Evolutionary conservation across 1,284 basidiomycete species (phyloP).

Genomic region (Apiotrichum akiyoshidainum): DNA sequence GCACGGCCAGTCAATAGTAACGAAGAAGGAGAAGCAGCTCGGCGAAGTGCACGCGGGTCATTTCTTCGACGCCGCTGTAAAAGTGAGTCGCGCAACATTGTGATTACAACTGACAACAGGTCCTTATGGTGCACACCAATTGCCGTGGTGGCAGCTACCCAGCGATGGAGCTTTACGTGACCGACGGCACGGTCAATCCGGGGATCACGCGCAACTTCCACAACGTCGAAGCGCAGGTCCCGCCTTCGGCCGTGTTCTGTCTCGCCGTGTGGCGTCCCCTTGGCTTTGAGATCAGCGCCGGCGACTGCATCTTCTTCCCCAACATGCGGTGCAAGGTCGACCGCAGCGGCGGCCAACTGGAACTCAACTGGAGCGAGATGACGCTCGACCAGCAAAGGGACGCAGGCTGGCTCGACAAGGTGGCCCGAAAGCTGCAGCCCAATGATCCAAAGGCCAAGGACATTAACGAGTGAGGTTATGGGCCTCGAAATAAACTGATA

Average conservation of each 20-base stretch:
- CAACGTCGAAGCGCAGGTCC: conserved; percentile 7
- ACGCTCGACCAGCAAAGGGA: conserved; percentile 24
- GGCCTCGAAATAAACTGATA: neutral
- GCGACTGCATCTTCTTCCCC: conserved; percentile 6
- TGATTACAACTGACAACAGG: conserved; percentile 14
- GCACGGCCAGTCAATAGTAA: no score
- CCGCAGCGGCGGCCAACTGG: conserved; percentile 20
- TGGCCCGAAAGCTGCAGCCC: conserved; percentile 7
- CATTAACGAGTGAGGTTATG: conserved; percentile 32
- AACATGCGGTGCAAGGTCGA: conserved; percentile 31
- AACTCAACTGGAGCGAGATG: conserved; percentile 36
- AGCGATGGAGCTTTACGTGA: conserved; percentile 33
- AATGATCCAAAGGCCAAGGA: conserved; percentile 22
- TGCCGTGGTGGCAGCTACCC: conserved; percentile 6
- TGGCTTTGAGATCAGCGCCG: no score
- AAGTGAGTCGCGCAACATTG: conserved; percentile 19
- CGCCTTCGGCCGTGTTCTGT: conserved; percentile 6
- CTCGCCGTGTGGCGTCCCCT: neutral
- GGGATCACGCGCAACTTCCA: conserved; percentile 30
- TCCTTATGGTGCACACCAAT: conserved; percentile 18
- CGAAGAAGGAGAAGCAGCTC: conserved; percentile 2
- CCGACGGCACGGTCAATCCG: conserved; percentile 35
- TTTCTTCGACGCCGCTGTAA: conserved; percentile 18
- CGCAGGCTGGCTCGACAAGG: conserved; percentile 19
- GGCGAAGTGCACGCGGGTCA: neutral